Conservation (phyloP, 768 basidiomycete species). For the Suillus plorans region DNA sequence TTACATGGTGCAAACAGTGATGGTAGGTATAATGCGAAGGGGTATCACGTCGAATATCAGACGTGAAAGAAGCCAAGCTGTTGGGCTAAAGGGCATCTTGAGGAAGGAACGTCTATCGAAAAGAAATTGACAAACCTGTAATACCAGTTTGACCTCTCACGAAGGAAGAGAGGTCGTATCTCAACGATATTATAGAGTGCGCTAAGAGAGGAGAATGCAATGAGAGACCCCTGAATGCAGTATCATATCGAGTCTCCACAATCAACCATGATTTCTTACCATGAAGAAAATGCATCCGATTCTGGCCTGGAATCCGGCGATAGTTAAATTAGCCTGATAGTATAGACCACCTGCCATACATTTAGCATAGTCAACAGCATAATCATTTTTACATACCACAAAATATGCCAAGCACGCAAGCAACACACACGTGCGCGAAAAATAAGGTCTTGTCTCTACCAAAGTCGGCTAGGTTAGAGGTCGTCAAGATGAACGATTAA, state of each 20-base stretch:
- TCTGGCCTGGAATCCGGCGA: slow-evolving; percentile 91
- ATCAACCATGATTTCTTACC: slow-evolving; percentile 35
- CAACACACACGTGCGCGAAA: slow-evolving; percentile 70
- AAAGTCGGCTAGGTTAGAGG: neutral
- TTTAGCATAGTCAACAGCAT: neutral
- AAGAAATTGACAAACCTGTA: slow-evolving; percentile 58
- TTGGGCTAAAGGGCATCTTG: slow-evolving; percentile 51
- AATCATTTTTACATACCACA: slow-evolving; percentile 52
- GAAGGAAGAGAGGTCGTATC: slow-evolving; percentile 81
- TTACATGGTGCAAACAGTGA: slow-evolving; percentile 82
- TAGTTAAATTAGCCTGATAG: slow-evolving; percentile 73
- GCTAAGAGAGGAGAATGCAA: slow-evolving; percentile 89
- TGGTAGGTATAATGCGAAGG: slow-evolving; percentile 83
- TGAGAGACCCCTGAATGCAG: slow-evolving; percentile 67
- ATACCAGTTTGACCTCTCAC: slow-evolving; percentile 83
- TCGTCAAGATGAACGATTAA: neutral
- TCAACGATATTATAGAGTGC: slow-evolving; percentile 88
- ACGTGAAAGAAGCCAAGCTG: slow-evolving; percentile 88
- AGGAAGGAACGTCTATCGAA: neutral
- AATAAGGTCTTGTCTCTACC: slow-evolving; percentile 81
- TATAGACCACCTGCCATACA: slow-evolving; percentile 71
- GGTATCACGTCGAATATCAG: slow-evolving; percentile 90
- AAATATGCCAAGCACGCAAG: slow-evolving; percentile 79
- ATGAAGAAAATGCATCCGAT: slow-evolving; percentile 96
- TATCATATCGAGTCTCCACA: slow-evolving; percentile 10